Base-by-base conservation (phyloP, 306 rosid species). In the Casuarina cunninghamiana region DNA sequence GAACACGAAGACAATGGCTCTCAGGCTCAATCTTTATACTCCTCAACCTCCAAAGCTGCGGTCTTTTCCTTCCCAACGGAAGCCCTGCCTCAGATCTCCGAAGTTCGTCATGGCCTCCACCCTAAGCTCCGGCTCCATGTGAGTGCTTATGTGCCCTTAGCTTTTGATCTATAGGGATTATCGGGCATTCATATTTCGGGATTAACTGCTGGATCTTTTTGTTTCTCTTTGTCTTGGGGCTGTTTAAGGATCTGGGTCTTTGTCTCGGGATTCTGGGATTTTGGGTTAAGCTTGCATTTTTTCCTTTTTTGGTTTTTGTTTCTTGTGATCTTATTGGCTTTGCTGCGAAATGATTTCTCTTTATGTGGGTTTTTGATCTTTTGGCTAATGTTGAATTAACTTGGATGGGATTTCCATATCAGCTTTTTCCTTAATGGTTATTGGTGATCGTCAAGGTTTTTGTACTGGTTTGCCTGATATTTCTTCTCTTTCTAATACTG, bases 91-190 rank as follows among this genome's bases (percentile, higher is more conserved):
- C 93, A 90, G 96, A 91, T 91, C 98, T 86, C 92, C 96, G 72
- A 84, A 83, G 82, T 90, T 90, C 90, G 41, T 82, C 75, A 90
- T 91, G 97, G 97, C 96, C 32, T 93, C 98, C 84, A 87, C 96
- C 26, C 97, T 93, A 55, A 87, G 87, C 58, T 86, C 98, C 53
- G 91, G 88, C 81, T 43, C 93, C 86, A 86, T 80, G 98, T 91
- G 71, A 57, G 87, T 81, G 55, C 6, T 10, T 67, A 13, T 55
- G 8, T 61, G 32, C 68, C 68, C 8, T 43, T 35, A 8, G 50
- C 10, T 58, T 58, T 26, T 26, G 39, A 10, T 21, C 12, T 58
- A 26, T 5, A 26, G 26, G n/a, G 71, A 61, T 9, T 61, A 5
- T 2, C 71, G n/a, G 9, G 32, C 71, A 42, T 42, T 17, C 6